These are phyloP conservation scores for Dendrobium huoshanense DNA, from an alignment of 106 monocot species.

Conservation along the genomic window DNA sequence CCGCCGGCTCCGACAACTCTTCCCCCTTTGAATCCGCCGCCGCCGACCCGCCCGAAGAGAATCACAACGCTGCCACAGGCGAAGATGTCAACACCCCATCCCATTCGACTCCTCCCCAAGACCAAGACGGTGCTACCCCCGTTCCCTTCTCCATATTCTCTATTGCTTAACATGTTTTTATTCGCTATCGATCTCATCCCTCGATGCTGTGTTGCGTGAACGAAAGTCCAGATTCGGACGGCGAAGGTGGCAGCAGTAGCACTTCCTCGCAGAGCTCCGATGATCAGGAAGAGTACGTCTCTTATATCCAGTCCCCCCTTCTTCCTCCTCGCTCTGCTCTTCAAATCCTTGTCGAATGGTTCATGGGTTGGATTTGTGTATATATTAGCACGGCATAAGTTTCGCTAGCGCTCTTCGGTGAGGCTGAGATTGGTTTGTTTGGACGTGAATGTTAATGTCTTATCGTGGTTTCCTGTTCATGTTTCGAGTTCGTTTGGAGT, in stretches of 20 bases:
- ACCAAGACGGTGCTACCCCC: neutral
- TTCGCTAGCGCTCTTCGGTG: neutral
- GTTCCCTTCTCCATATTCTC: neutral
- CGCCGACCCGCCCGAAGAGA: neutral
- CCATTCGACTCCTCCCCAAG: neutral
- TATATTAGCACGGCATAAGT: neutral
- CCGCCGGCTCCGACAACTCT: neutral
- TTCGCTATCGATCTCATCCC: neutral
- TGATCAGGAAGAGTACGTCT: slow-evolving; percentile 12
- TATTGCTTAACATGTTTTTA: neutral
- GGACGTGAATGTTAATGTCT: neutral
- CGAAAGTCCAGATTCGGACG: slow-evolving; percentile 8
- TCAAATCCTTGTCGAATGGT: neutral
- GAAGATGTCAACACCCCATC: neutral
- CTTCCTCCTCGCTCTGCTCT: neutral
- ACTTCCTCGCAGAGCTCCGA: slow-evolving; percentile 2
- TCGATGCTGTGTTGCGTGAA: neutral
- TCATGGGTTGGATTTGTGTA: neutral
- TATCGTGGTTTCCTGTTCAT: neutral
- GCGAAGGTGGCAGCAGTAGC: slow-evolving; percentile 16
- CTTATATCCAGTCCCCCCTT: neutral
- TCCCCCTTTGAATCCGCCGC: neutral
- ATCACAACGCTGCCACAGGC: neutral
- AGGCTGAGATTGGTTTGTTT: neutral
- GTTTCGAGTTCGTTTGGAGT: neutral